phyloP scores from a whole-genome alignment of 371 early-diverging fungal genomes.

The Synchytrium microbalum region DNA sequence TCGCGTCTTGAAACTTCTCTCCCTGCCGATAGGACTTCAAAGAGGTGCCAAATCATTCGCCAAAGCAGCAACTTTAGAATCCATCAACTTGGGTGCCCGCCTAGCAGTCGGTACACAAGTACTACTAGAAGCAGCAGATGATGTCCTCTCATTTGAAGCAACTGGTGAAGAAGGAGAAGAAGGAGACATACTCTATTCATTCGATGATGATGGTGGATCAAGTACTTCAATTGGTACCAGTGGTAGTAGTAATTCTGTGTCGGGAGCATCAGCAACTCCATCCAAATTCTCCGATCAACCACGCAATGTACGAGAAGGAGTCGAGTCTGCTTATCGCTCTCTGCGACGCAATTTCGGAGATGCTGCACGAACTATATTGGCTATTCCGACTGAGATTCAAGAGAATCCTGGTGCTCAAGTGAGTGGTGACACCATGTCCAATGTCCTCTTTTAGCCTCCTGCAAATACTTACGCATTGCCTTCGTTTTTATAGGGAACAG shows the following conservation, averaged over 20 bases:
- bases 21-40: slow-evolving; percentile 49
- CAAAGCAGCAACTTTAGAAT: slow-evolving; percentile 80
- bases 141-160: slow-evolving; percentile 40
- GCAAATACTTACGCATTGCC: not conserved
- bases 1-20: not conserved
- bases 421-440: slow-evolving; percentile 12
- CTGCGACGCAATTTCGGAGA: slow-evolving; percentile 65
- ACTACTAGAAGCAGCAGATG: slow-evolving; percentile 85
- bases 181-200: not conserved
- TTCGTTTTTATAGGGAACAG: slow-evolving; percentile 42
- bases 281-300: slow-evolving; percentile 84
- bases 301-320: slow-evolving; percentile 72
- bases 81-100: slow-evolving; percentile 76
- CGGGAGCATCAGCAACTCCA: not conserved
- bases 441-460: slow-evolving; percentile 8
- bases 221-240: slow-evolving; percentile 2
- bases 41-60: slow-evolving; percentile 84
- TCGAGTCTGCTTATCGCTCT: slow-evolving; percentile 71
- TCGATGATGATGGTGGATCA: not conserved
- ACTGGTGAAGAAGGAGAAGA: slow-evolving; percentile 1
- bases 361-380: slow-evolving; percentile 80
- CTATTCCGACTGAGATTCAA: slow-evolving; percentile 76
- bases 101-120: slow-evolving; percentile 86
- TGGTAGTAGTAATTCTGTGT: not conserved
- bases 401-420: slow-evolving; percentile 54